Evolutionary conservation across 441 rosid species (phyloP), one percentile per base, ranked within the genome.

Genomic region (Lepidium campestre): DNA sequence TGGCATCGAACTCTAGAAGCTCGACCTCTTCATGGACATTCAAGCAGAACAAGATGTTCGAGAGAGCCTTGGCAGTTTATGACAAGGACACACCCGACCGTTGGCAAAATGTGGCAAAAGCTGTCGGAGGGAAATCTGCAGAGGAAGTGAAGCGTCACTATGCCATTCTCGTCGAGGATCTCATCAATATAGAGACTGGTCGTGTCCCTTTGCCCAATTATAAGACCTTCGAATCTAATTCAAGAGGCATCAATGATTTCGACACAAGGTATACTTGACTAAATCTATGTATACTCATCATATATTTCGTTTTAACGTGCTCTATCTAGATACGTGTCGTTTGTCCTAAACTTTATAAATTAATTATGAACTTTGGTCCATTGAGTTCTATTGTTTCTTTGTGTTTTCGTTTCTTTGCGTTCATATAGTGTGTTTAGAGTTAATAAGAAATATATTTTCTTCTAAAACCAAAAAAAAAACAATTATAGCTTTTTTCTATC

Each of bases 11-110:
- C 75, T 78, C 87, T 27, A 67, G 77, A 68, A 73, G 76, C 63
- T 73, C 73, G 22, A 73, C 36, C 69, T 67, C 80, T 19, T 40
- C 75, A 15, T 83, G 93, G 93, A 85, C 88, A 13, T 56, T 82
- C 0, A 69, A 34, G 73, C 85, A 86, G 39, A 83, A 86, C 86
- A 85, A 86, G 75, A 75, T 34, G 65, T 86, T 86, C 56, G 93
- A 86, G 75, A 81, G 74, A 69, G 93, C 93, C 11, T 77, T 86
- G 39, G 93, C 89, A 18, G 57, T 81, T 46, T 83, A 78, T 53
- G 88, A 85, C 75, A 73, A 83, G 79, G 88, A 86, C 66, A 83
- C 89, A 11, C 88, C 88, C 5, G 93, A 85, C 56, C 81, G 93
- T 12, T 86, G 93, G 93, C 78, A 83, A 29, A 83, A 86, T 60